phyloP scores from a whole-genome alignment of 192 early-diverging fungal species.

The Podila verticillata region DNA sequence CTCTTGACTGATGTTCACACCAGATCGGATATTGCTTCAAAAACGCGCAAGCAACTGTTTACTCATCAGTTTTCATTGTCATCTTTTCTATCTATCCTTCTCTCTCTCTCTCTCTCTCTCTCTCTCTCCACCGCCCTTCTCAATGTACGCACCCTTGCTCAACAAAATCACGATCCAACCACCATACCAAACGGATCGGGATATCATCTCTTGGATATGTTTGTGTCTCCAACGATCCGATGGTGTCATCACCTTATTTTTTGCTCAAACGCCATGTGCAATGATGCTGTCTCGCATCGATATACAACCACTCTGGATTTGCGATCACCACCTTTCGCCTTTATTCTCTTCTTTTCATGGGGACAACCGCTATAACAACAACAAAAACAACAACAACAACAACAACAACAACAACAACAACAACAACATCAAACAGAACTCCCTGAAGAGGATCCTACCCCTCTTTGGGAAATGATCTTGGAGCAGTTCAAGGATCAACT shows the following conservation, averaged over 20 bases:
- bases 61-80: too few relatives aligned
- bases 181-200: neutral
- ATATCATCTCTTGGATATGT: neutral
- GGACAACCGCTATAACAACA: neutral
- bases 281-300: neutral
- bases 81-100: too few relatives aligned
- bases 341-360: neutral
- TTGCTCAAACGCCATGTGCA: neutral
- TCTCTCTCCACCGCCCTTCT: conserved; percentile 85
- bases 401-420: neutral
- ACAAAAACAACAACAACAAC: neutral
- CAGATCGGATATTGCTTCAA: too few relatives aligned
- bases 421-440: conserved; percentile 70
- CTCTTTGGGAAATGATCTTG: conserved; percentile 91
- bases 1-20: too few relatives aligned
- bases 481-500: conserved; percentile 99
- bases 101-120: conserved; percentile 19
- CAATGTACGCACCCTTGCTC: conserved; percentile 84
- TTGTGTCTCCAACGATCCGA: neutral
- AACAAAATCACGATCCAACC: conserved; percentile 60
- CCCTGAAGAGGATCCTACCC: conserved; percentile 89
- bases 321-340: neutral
- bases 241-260: conserved; percentile 5
- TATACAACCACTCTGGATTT: neutral
- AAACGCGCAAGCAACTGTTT: too few relatives aligned